Evolutionary conservation across 176 grass and related monocot species (phyloP), one percentile per base, ranked within the genome.

Genomic region (Themeda triandra): DNA sequence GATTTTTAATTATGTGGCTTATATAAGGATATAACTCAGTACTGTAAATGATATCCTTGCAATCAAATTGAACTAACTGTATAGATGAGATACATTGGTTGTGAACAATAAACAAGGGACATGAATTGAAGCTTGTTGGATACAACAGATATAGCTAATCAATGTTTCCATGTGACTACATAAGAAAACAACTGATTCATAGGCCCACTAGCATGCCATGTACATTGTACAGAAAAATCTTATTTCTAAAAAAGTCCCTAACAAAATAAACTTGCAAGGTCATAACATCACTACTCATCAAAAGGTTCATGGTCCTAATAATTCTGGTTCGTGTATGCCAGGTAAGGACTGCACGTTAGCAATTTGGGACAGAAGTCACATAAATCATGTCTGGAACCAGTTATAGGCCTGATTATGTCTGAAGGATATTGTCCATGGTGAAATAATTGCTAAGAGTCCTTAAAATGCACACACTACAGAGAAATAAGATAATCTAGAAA

Each of bases 81-180:
- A 83, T 62, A 83, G 67, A 45, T 66, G 51, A 28, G 18, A 84
- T 76, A 65, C 84, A 77, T 85, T 76, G 28, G 49, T 77, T 85
- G 8, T 40, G 63, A 15, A 85, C 71, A 80, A 84, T 65, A 88
- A 81, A 65, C 71, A 81, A 39, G 63, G 25, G 24, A 39, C 48
- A 69, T 10, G 29, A 73, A 70, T 56, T 58, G 40, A 78, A 75
- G 71, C 72, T 80, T 80, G 58, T 51, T 83, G 25, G 75, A 63
- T 67, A 75, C 31, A 80, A 79, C 46, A 68, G 62, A 21, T 44
- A 90, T 48, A 79, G 36, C 46, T 79, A 90, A 90, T 87, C 79
- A 83, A 83, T 90, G 60, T 75, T 83, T 87, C 80, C 84, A 90
- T 79, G 84, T 90, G 74, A 31, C 67, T 27, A 46, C 44, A 66